Conservation (phyloP, 306 rosid species). For the Malus fusca region DNA sequence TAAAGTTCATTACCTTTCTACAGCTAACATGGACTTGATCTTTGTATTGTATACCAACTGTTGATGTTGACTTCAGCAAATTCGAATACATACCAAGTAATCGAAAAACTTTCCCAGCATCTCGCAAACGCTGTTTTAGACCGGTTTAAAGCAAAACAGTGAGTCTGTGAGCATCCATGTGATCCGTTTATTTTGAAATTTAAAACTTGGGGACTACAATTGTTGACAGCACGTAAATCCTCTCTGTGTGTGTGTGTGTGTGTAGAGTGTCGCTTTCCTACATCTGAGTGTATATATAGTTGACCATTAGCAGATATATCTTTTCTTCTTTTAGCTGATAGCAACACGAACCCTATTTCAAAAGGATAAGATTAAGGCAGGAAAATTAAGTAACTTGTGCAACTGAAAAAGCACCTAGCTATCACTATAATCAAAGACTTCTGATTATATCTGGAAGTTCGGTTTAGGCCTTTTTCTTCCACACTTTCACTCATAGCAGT, state of each 20-base stretch:
- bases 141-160: slow-evolving; percentile 4
- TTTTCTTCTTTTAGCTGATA: not conserved
- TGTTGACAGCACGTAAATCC: slow-evolving; percentile 33
- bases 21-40: slow-evolving; percentile 10
- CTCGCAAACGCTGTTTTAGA: slow-evolving; percentile 22
- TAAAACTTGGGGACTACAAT: not conserved
- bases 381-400: not conserved
- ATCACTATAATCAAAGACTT: not conserved
- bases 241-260: not conserved
- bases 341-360: not conserved
- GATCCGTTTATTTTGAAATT: not conserved
- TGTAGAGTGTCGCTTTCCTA: not conserved
- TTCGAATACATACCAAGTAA: slow-evolving; percentile 48
- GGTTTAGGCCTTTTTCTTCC: not conserved
- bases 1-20: slow-evolving; percentile 6
- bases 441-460: not conserved
- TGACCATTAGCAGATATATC: not conserved
- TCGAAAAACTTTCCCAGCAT: slow-evolving; percentile 20
- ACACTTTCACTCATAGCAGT: not conserved
- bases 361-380: slow-evolving; percentile 5
- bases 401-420: not conserved
- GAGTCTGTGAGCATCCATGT: not conserved
- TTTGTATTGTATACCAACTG: slow-evolving; percentile 31
- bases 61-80: slow-evolving; percentile 35
- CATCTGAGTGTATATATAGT: not conserved